Base-by-base conservation (phyloP, 139 green algal species). In the Zygnema circumcarinatum region DNA sequence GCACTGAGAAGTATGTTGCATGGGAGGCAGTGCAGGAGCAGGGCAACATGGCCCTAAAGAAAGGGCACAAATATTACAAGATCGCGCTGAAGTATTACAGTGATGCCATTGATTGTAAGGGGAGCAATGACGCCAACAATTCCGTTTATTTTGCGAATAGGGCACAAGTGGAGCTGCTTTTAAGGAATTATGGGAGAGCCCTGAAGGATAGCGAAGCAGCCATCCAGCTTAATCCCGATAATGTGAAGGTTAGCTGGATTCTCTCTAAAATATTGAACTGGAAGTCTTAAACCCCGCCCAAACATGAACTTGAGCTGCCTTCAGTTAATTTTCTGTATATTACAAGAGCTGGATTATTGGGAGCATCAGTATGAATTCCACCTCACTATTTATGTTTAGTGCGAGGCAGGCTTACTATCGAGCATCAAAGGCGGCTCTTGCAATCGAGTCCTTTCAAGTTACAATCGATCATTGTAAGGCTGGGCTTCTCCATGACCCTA, bases 381-480 rank as follows among this genome's bases (percentile, higher is more conserved):
- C n/a, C n/a, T n/a, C n/a, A n/a, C n/a, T n/a, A n/a, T 62, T 16
- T 7, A 62, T 62, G 7, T 62, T 7, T 25, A 62, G 16, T 62
- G 47, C 7, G 16, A 62, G 16, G 20, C 79, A 86, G 79, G 79
- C 79, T 31, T 78, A 78, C 31, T 88, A 74, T 88, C 88, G 96
- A 7, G 95, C 67, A 1, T 93, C 94, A 2, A 95, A 92, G 76
- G 94, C 94, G 2, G 96, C 95, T 29, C 47, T 94, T 36, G 89
- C 92, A 22, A 81, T 98, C 54, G 75, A 83, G 1, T 56, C 94
- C 81, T 95, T 91, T 75, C 89, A 92, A 20, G 38, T 90, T 72
- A 92, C 90, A 38, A 33, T 85, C 33, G 29, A 82, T 36, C 75
- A 95, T 78, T 95, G 94, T 67, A 42, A 67, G n/a, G 1, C 80